Conservation (phyloP, 2,329 filamentous ascomycete genomes). For the Acarospora socialis region DNA sequence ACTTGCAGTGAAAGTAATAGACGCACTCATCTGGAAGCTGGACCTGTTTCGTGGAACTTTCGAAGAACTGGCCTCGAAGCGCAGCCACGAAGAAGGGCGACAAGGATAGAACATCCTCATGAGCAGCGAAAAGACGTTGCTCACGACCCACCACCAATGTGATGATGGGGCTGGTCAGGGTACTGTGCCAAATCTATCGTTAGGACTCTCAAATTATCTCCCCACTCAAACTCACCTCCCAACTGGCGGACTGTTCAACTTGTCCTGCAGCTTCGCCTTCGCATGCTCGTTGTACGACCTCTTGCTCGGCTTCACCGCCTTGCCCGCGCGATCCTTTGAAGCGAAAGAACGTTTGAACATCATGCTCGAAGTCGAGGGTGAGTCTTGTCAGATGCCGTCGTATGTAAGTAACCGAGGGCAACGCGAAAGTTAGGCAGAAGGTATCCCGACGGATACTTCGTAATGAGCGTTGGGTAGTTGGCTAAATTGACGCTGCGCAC, state of each 20-base stretch:
- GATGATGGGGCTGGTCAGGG: constrained; percentile 59
- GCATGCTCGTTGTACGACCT: constrained; percentile 63
- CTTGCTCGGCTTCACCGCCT: constrained; percentile 64
- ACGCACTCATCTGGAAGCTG: constrained; percentile 50
- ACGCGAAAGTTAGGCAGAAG: constrained; percentile 30
- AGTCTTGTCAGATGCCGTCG: constrained; percentile 14
- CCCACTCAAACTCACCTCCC: constrained; percentile 32
- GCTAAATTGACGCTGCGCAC: constrained; percentile 37
- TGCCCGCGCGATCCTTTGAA: constrained; percentile 74
- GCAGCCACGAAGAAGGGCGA: constrained; percentile 70
- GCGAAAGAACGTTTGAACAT: constrained; percentile 94
- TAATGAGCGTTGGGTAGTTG: constrained; percentile 25
- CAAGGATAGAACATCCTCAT: constrained; percentile 78
- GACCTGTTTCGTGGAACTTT: constrained; percentile 58
- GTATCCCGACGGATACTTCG: no score
- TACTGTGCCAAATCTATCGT: constrained; percentile 17
- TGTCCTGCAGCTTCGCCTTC: constrained; percentile 80
- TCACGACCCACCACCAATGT: constrained; percentile 74
- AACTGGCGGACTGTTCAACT: constrained; percentile 47
- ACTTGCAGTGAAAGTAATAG: background rate
- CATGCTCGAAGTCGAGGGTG: constrained; percentile 28
- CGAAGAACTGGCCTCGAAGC: constrained; percentile 58
- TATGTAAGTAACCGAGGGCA: constrained; percentile 25
- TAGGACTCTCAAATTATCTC: no score
- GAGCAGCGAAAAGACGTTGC: constrained; percentile 81